Conservation (phyloP, 371 early-diverging fungal genomes). For the Mucor indicus region DNA sequence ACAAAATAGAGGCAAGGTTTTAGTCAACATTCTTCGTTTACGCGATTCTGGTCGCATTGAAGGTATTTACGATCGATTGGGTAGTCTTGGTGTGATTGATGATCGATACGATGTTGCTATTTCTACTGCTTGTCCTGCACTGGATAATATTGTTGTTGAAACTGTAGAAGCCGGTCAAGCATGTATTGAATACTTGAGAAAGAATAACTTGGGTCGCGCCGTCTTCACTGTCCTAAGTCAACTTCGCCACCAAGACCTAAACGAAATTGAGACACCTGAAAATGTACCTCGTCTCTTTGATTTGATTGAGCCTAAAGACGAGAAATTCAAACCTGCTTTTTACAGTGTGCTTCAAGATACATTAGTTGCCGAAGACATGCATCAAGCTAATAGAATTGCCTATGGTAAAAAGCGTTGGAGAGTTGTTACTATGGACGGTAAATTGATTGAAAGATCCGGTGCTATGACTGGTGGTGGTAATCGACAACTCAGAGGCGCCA, state of each 20-base stretch:
- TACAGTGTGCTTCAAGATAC: slow-evolving; percentile 93
- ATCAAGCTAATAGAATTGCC: slow-evolving; percentile 93
- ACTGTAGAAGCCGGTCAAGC: slow-evolving; percentile 89
- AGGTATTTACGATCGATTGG: slow-evolving; percentile 95
- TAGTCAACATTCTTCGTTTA: slow-evolving; percentile 73
- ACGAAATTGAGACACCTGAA: slow-evolving; percentile 73
- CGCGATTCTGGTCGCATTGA: slow-evolving; percentile 76
- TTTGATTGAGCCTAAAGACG: slow-evolving; percentile 78
- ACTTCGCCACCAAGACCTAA: slow-evolving; percentile 49
- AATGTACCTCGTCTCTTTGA: slow-evolving; percentile 90
- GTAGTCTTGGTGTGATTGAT: slow-evolving; percentile 94
- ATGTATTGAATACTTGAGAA: slow-evolving; percentile 90
- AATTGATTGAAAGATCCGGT: slow-evolving; percentile 95
- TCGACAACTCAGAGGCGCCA: slow-evolving; percentile 71
- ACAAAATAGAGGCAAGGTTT: slow-evolving; percentile 74
- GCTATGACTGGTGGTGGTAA: slow-evolving; percentile 98
- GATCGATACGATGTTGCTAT: slow-evolving; percentile 96
- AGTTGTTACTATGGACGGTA: slow-evolving; percentile 97
- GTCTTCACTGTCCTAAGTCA: slow-evolving; percentile 90
- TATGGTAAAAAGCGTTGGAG: slow-evolving; percentile 82
- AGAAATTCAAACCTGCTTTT: slow-evolving; percentile 81
- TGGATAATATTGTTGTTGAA: slow-evolving; percentile 97
- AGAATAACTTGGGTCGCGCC: slow-evolving; percentile 87
- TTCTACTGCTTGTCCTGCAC: slow-evolving; percentile 84
- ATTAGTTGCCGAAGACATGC: slow-evolving; percentile 84